Evolutionary conservation across 805 yeast genomes (phyloP).

Genomic region (Ogataea ramenticola): DNA sequence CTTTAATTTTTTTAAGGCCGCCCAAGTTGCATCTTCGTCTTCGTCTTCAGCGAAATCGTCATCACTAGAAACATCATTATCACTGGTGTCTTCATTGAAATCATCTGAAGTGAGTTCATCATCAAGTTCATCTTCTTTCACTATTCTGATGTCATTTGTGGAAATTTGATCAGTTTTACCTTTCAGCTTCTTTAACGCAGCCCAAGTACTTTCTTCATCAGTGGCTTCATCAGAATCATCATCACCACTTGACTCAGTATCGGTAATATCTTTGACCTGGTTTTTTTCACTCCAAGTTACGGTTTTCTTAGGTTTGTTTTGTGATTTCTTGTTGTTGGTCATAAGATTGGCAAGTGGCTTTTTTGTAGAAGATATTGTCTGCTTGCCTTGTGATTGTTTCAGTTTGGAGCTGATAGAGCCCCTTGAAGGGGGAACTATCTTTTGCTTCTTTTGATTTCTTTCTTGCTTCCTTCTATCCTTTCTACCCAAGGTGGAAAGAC

Average conservation of each 20-base stretch:
- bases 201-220: constrained; percentile 15
- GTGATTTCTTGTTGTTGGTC: constrained; percentile 22
- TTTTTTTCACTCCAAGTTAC: constrained; percentile 14
- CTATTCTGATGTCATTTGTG: constrained; percentile 1
- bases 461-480: constrained; percentile 34
- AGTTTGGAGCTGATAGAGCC: neutral
- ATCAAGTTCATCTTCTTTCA: constrained; percentile 7
- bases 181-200: constrained; percentile 2
- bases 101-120: constrained; percentile 5
- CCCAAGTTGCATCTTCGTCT: constrained; percentile 11
- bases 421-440: neutral
- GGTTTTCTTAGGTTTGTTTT: constrained; percentile 23
- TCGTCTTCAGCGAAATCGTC: no score
- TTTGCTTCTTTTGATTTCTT: constrained; percentile 25
- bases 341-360: neutral
- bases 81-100: constrained; percentile 1
- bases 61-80: constrained; percentile 14
- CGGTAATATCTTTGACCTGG: constrained; percentile 9
- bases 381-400: neutral
- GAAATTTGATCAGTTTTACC: neutral
- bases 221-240: constrained; percentile 7
- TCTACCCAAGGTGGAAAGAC: constrained; percentile 17
- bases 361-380: neutral
- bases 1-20: constrained; percentile 14
- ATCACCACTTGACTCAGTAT: neutral